These are phyloP conservation scores for Gliomastix tumulicola DNA, from an alignment of 2,329 filamentous ascomycete genomes.

Conservation along the genomic window DNA sequence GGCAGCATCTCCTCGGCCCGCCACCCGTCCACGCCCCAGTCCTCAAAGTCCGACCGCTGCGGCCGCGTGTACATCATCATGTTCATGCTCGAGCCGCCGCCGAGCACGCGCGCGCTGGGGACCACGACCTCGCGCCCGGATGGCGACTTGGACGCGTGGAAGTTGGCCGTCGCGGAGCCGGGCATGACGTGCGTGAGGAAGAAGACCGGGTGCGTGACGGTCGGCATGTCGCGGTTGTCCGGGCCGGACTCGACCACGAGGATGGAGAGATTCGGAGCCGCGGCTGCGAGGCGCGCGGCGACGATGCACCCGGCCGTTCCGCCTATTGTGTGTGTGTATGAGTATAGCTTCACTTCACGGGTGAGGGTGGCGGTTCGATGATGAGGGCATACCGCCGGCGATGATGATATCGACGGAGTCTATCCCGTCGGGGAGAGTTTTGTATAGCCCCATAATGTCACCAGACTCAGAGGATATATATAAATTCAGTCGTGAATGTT, in stretches of 20 bases:
- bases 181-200: slow-evolving; percentile 11
- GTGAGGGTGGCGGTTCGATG: not conserved
- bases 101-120: slow-evolving; percentile 15
- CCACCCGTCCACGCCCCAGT: slow-evolving; percentile 11
- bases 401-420: slow-evolving; percentile 44
- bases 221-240: slow-evolving; percentile 42
- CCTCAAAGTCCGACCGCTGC: slow-evolving; percentile 10
- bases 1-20: slow-evolving; percentile 10
- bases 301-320: slow-evolving; percentile 40
- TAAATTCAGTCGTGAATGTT: too few relatives aligned
- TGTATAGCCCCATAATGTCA: slow-evolving; percentile 18
- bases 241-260: slow-evolving; percentile 45
- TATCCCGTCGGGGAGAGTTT: slow-evolving; percentile 18
- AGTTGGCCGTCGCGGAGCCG: slow-evolving; percentile 10
- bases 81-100: slow-evolving; percentile 24
- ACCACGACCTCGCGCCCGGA: slow-evolving; percentile 12
- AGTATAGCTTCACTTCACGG: not conserved
- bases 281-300: slow-evolving; percentile 40
- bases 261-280: slow-evolving; percentile 38
- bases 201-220: slow-evolving; percentile 39
- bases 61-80: slow-evolving; percentile 20
- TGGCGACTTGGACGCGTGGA: slow-evolving; percentile 8
- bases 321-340: slow-evolving; percentile 20
- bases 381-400: slow-evolving; percentile 30
- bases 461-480: too few relatives aligned